A percentile compares a stretch with the other conserved stretches of the same genome.
Conservation (phyloP, 2,329 filamentous ascomycete species). For the Ophiostoma ulmi region DNA sequence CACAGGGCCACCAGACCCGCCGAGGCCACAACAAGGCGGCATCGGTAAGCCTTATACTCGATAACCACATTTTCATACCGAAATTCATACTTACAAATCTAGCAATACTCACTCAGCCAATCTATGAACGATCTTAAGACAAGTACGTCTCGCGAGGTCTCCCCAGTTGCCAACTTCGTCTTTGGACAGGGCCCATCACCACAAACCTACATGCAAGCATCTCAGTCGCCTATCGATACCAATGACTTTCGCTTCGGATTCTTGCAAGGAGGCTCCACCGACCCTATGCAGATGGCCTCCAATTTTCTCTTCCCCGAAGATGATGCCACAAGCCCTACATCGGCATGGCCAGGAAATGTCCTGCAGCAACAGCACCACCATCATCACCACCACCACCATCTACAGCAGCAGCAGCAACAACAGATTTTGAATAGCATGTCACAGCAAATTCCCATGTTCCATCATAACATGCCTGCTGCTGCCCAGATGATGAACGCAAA, state of each 20-base stretch:
- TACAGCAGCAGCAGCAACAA: constrained; percentile 18
- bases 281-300: constrained; percentile 19
- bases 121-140: constrained; percentile 48
- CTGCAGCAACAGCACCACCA: constrained; percentile 18
- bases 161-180: constrained; percentile 49
- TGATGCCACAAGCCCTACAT: constrained; percentile 24
- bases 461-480: constrained; percentile 12
- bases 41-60: constrained; percentile 33
- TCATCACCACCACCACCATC: constrained; percentile 19
- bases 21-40: constrained; percentile 36
- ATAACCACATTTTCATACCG: constrained; percentile 30
- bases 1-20: not conserved
- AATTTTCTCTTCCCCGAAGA: constrained; percentile 25
- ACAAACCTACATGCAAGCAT: constrained; percentile 42
- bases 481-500: not conserved
- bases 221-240: constrained; percentile 43
- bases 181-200: constrained; percentile 52
- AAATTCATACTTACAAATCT: constrained; percentile 16
- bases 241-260: constrained; percentile 36
- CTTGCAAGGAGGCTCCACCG: constrained; percentile 16
- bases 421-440: constrained; percentile 12
- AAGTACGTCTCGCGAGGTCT: constrained; percentile 48
- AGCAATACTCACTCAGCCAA: constrained; percentile 50
- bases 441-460: constrained; percentile 24
- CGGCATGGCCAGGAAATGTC: constrained; percentile 21